Evolutionary conservation across 306 rosid genomes (phyloP).

Genomic region (Prunus persica): Prunus_persica_NCBIv2 NC_034014.1:28495001-28495500

Average conservation of each 20-base stretch:
- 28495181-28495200: constrained; percentile 47
- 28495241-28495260: constrained; percentile 51
- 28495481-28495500: constrained; percentile 15
- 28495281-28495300: constrained; percentile 60
- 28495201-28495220: constrained; percentile 66
- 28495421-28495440: constrained; percentile 58
- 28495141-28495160: constrained; percentile 50
- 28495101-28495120: neutral
- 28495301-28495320: constrained; percentile 59
- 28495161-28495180: constrained; percentile 46
- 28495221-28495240: constrained; percentile 62
- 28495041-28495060: constrained; percentile 12
- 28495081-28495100: neutral
- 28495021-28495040: neutral
- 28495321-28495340: constrained; percentile 75
- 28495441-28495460: constrained; percentile 42
- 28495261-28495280: constrained; percentile 52
- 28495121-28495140: neutral
- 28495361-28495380: constrained; percentile 53
- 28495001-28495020: neutral
- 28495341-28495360: constrained; percentile 54
- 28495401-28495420: constrained; percentile 69
- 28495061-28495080: neutral
- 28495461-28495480: constrained; percentile 35
- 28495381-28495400: constrained; percentile 69